Conservation (phyloP, 108 stramenopile species). For the Cyclostephanos tholiformis region DNA sequence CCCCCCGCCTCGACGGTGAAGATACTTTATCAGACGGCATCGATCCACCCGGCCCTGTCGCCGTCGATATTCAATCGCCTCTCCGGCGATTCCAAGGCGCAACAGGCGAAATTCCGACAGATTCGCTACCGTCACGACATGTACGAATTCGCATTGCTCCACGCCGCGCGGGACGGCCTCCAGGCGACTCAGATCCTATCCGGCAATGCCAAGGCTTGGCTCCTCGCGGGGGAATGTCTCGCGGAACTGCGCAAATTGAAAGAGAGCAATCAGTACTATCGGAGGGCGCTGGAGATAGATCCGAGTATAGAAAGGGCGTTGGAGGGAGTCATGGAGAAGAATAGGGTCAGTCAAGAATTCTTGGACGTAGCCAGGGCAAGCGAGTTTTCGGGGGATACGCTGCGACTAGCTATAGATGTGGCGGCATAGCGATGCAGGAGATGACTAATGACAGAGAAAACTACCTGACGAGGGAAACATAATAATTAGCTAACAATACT, state of each 20-base stretch:
- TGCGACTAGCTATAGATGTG: slow-evolving; percentile 79
- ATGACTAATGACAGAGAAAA: not conserved
- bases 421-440: slow-evolving; percentile 34
- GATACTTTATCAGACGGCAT: slow-evolving; percentile 55
- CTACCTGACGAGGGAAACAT: no score
- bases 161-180: slow-evolving; percentile 71
- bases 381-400: slow-evolving; percentile 70
- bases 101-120: slow-evolving; percentile 59
- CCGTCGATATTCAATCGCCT: slow-evolving; percentile 54
- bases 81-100: slow-evolving; percentile 41
- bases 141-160: slow-evolving; percentile 78
- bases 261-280: slow-evolving; percentile 69
- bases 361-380: slow-evolving; percentile 60
- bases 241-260: slow-evolving; percentile 70
- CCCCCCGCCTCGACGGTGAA: slow-evolving; percentile 49
- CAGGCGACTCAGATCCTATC: slow-evolving; percentile 74
- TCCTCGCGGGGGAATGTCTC: slow-evolving; percentile 70
- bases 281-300: slow-evolving; percentile 68
- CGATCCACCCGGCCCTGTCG: slow-evolving; percentile 39
- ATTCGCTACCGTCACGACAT: slow-evolving; percentile 79
- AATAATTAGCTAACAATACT: not conserved
- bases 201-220: slow-evolving; percentile 56
- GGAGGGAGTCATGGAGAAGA: slow-evolving; percentile 51
- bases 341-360: slow-evolving; percentile 59
- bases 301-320: slow-evolving; percentile 48